These are phyloP conservation scores for Babesia bovis DNA, from an alignment of 169 alveolate genomes.

Conservation along the genomic window DNA sequence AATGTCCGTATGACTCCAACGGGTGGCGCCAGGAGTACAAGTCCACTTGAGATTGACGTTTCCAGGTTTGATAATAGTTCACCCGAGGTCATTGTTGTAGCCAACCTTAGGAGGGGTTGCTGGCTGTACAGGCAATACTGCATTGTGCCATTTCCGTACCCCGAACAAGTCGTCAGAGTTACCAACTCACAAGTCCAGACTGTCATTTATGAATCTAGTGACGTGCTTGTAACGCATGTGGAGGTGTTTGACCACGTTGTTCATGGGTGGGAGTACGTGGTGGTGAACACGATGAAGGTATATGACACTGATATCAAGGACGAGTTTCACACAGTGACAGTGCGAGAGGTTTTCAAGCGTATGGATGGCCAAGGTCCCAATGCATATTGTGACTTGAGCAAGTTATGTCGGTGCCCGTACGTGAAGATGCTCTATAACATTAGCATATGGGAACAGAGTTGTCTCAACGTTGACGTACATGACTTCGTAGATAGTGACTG, in stretches of 20 bases:
- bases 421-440: not conserved
- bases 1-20: no score
- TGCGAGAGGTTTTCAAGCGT: not conserved
- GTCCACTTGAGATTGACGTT: not conserved
- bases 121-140: not conserved
- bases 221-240: not conserved
- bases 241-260: not conserved
- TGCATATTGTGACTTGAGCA: not conserved
- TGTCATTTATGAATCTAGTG: not conserved
- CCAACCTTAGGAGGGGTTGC: constrained; percentile 1
- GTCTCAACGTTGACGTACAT: not conserved
- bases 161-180: not conserved
- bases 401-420: not conserved
- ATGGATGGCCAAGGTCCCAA: not conserved
- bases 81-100: not conserved
- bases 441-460: not conserved
- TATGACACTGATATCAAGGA: not conserved
- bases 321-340: no score
- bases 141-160: not conserved
- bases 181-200: not conserved
- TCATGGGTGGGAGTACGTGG: constrained; percentile 2
- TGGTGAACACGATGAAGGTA: not conserved
- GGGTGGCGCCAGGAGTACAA: no score
- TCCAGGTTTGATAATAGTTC: not conserved
- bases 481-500: no score